phyloP scores from a whole-genome alignment of 208 protist genomes.

The Zelonia costaricensis region DNA sequence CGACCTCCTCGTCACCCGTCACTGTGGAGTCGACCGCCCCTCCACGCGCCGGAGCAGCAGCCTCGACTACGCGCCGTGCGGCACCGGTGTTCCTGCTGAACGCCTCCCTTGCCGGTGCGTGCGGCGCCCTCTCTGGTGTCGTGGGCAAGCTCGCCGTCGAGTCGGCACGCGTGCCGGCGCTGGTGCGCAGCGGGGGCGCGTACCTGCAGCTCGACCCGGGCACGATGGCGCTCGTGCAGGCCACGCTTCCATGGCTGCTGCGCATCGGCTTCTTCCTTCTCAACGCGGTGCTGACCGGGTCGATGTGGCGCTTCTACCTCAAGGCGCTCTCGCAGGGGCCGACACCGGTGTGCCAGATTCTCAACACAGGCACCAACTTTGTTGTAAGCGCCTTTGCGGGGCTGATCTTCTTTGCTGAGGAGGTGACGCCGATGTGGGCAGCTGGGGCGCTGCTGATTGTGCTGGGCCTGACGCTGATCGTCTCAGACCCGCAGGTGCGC shows the following conservation, averaged over 20 bases:
- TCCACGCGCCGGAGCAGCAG: no score
- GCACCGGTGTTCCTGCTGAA: slow-evolving; percentile 55
- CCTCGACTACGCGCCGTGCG: background rate
- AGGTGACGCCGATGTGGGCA: slow-evolving; percentile 67
- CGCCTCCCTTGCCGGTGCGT: slow-evolving; percentile 67
- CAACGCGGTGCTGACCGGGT: slow-evolving; percentile 70
- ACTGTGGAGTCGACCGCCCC: no score
- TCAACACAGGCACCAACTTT: slow-evolving; percentile 88
- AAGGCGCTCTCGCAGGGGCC: slow-evolving; percentile 79
- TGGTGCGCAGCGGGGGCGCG: slow-evolving; percentile 13
- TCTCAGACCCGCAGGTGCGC: slow-evolving; percentile 53
- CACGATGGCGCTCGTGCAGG: slow-evolving; percentile 17
- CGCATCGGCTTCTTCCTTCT: slow-evolving; percentile 45
- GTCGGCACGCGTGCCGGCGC: slow-evolving; percentile 18
- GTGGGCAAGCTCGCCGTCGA: slow-evolving; percentile 77
- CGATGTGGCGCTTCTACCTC: slow-evolving; percentile 89
- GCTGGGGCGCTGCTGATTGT: slow-evolving; percentile 66
- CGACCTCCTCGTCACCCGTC: no score
- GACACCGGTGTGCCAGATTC: slow-evolving; percentile 82
- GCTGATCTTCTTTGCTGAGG: slow-evolving; percentile 71
- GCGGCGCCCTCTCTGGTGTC: slow-evolving; percentile 67
- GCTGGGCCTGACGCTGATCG: slow-evolving; percentile 65
- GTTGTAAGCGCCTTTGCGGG: slow-evolving; percentile 73
- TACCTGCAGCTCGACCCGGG: slow-evolving; percentile 11
- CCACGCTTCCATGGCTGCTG: slow-evolving; percentile 34